These are phyloP conservation scores for Phytophthora pinifolia DNA, from an alignment of 352 stramenopile species.

Conservation along the genomic window DNA sequence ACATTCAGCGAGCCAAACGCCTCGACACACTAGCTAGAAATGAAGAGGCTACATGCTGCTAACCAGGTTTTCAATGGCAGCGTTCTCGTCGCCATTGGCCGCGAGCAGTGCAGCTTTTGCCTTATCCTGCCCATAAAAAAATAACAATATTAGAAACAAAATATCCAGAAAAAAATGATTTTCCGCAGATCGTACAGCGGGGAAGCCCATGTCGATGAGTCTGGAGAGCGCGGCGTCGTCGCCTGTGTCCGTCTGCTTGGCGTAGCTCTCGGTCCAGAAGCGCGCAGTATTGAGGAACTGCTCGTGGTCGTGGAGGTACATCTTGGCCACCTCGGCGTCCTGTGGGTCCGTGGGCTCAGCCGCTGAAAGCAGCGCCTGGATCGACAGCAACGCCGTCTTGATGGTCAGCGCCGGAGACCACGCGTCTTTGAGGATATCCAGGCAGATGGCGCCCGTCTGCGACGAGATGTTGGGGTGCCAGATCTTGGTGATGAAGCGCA, in stretches of 20 bases:
- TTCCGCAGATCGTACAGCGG: slow-evolving; percentile 45
- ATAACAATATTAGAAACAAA: background rate
- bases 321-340: slow-evolving; percentile 95
- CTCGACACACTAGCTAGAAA: slow-evolving; percentile 1
- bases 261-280: slow-evolving; percentile 97
- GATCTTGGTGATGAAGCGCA: slow-evolving; percentile 94
- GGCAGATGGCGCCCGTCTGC: slow-evolving; percentile 96
- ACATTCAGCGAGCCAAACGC: slow-evolving; percentile 21
- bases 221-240: slow-evolving; percentile 64
- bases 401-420: slow-evolving; percentile 97
- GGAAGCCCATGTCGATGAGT: slow-evolving; percentile 89
- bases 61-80: slow-evolving; percentile 83
- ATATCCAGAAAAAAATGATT: background rate
- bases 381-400: slow-evolving; percentile 95
- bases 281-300: slow-evolving; percentile 94
- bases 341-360: slow-evolving; percentile 93
- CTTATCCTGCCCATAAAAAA: slow-evolving; percentile 42
- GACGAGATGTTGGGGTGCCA: slow-evolving; percentile 98
- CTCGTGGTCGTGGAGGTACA: slow-evolving; percentile 93
- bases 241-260: slow-evolving; percentile 59
- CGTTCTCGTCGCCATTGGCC: slow-evolving; percentile 85
- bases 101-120: slow-evolving; percentile 64
- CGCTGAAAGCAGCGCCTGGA: slow-evolving; percentile 95
- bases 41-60: slow-evolving; percentile 55
- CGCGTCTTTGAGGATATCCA: slow-evolving; percentile 98